phyloP scores from a whole-genome alignment of 495 filamentous ascomycete genomes.

The Aeminium ludgeri region DNA sequence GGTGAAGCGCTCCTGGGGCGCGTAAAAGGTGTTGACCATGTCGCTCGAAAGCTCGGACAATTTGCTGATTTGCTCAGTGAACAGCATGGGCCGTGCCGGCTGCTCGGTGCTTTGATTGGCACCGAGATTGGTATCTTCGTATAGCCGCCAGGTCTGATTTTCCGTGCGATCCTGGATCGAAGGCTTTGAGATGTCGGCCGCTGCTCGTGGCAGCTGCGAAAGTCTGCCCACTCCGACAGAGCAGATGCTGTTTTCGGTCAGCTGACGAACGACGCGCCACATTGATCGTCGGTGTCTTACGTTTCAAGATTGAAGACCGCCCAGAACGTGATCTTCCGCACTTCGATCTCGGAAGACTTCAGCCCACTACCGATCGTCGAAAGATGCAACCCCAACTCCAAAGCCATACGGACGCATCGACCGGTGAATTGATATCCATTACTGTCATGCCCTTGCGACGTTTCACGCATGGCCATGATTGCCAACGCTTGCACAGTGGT shows the following conservation, averaged over 20 bases:
- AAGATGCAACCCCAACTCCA: conserved; percentile 49
- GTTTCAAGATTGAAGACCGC: conserved; percentile 53
- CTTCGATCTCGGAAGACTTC: conserved; percentile 33
- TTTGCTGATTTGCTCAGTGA: conserved; percentile 44
- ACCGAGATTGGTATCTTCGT: conserved; percentile 32
- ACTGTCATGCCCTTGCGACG: conserved; percentile 31
- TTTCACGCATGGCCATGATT: conserved; percentile 39
- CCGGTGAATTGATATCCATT: conserved; percentile 51
- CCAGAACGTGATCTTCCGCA: conserved; percentile 55
- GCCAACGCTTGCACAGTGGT: conserved; percentile 67
- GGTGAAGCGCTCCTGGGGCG: conserved; percentile 41
- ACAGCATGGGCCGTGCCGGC: conserved; percentile 17
- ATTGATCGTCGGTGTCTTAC: too few species aligned
- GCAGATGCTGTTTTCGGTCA: conserved; percentile 35
- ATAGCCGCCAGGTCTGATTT: conserved; percentile 38
- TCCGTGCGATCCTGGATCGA: conserved; percentile 38
- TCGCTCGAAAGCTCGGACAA: conserved; percentile 52
- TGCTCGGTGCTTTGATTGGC: conserved; percentile 4
- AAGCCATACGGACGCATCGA: conserved; percentile 44
- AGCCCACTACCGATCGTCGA: conserved; percentile 28
- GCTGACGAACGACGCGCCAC: not conserved
- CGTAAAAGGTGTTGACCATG: conserved; percentile 44
- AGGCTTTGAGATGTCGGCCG: conserved; percentile 39
- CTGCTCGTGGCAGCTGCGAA: conserved; percentile 42
- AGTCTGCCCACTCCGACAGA: conserved; percentile 45